phyloP scores from a whole-genome alignment of 2,329 filamentous ascomycete species.

The Colletotrichum sp. region DNA sequence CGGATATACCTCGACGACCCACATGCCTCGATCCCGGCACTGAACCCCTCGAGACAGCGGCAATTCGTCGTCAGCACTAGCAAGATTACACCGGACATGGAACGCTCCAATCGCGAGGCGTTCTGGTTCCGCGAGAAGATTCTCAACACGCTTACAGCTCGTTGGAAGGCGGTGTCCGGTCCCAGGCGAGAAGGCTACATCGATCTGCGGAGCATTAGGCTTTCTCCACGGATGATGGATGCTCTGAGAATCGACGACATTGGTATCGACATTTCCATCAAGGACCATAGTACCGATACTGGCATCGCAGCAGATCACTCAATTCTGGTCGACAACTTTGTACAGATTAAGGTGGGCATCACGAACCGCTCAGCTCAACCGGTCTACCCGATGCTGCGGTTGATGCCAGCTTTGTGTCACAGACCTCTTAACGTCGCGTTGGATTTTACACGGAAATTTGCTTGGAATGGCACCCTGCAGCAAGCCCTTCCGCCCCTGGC shows the following conservation, averaged over 20 bases:
- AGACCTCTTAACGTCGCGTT: slow-evolving; percentile 75
- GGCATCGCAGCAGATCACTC: slow-evolving; percentile 22
- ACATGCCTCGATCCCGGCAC: slow-evolving; percentile 76
- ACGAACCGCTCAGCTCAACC: slow-evolving; percentile 73
- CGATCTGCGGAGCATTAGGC: slow-evolving; percentile 76
- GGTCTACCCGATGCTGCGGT: slow-evolving; percentile 74
- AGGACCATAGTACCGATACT: slow-evolving; percentile 29
- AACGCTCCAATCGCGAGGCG: slow-evolving; percentile 78
- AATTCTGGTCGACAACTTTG: slow-evolving; percentile 64
- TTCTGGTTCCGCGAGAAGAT: slow-evolving; percentile 93
- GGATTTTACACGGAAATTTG: slow-evolving; percentile 81
- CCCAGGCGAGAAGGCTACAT: slow-evolving; percentile 67
- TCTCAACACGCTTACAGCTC: slow-evolving; percentile 71
- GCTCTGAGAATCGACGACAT: slow-evolving; percentile 82
- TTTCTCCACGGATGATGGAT: slow-evolving; percentile 82
- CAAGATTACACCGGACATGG: slow-evolving; percentile 79
- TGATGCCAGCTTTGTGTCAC: slow-evolving; percentile 79
- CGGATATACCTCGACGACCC: slow-evolving; percentile 79
- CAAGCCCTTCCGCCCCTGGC: slow-evolving; percentile 69
- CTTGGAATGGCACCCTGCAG: slow-evolving; percentile 86
- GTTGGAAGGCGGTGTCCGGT: slow-evolving; percentile 67
- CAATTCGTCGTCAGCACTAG: slow-evolving; percentile 89
- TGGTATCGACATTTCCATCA: slow-evolving; percentile 67
- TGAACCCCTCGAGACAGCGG: slow-evolving; percentile 83
- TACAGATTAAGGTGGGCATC: slow-evolving; percentile 73